Evolutionary conservation across 1,284 basidiomycete genomes (phyloP).

Genomic region (Cutaneotrichosporon cyanovorans): DNA sequence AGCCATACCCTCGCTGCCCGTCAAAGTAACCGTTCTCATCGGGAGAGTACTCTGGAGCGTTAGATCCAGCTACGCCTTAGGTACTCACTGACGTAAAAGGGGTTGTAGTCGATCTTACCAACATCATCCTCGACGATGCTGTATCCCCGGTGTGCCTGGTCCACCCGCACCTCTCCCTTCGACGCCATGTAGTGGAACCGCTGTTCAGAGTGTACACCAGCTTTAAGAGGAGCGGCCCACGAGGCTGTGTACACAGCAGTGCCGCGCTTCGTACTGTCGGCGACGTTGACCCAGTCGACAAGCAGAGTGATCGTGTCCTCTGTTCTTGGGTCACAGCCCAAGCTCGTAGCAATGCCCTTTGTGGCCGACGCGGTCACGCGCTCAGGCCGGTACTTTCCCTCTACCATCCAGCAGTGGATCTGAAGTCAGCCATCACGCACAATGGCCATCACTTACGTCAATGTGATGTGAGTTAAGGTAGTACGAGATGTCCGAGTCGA

Average conservation of each 20-base stretch:
- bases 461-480: slow-evolving; percentile 92
- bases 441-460: slow-evolving; percentile 33
- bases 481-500: slow-evolving; percentile 80
- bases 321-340: slow-evolving; percentile 58
- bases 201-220: slow-evolving; percentile 68
- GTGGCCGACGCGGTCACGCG: slow-evolving; percentile 81
- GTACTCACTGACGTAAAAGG: slow-evolving; percentile 6
- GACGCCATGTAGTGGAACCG: slow-evolving; percentile 92
- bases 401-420: slow-evolving; percentile 85
- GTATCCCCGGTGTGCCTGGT: slow-evolving; percentile 89
- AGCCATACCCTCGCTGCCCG: slow-evolving; percentile 80
- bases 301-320: slow-evolving; percentile 92
- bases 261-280: slow-evolving; percentile 56
- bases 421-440: slow-evolving; percentile 54
- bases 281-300: slow-evolving; percentile 79
- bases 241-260: slow-evolving; percentile 75
- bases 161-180: slow-evolving; percentile 83
- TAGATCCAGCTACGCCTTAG: too few relatives aligned
- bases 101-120: slow-evolving; percentile 52
- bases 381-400: slow-evolving; percentile 61
- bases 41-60: slow-evolving; percentile 62
- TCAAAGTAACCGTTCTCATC: slow-evolving; percentile 86
- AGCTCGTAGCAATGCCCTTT: slow-evolving; percentile 76
- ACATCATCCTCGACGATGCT: slow-evolving; percentile 68
- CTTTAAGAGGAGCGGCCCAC: slow-evolving; percentile 51